Conservation (phyloP, 345 rosid genomes). For the Salix dunnii region DNA sequence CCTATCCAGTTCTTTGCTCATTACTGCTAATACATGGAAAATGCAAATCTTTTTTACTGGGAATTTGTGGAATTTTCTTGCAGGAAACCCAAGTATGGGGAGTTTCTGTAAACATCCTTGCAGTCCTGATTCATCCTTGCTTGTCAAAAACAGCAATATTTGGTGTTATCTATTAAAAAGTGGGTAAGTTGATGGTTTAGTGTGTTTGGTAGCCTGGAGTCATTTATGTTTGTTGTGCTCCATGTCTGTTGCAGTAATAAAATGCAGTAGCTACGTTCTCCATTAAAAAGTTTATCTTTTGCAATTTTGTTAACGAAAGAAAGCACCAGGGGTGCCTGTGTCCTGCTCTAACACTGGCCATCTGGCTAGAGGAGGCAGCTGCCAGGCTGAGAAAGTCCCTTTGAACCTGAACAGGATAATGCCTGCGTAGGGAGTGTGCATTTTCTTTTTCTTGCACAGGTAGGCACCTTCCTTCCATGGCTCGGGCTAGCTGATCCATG, state of each 20-base stretch:
- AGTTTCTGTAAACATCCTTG: not conserved
- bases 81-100: slow-evolving; percentile 24
- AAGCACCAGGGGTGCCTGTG: slow-evolving; percentile 99
- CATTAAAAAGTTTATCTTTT: not conserved
- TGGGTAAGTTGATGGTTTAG: slow-evolving; percentile 62
- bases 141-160: slow-evolving; percentile 4
- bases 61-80: not conserved
- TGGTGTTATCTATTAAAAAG: slow-evolving; percentile 22
- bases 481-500: slow-evolving; percentile 32
- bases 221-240: slow-evolving; percentile 30
- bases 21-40: not conserved
- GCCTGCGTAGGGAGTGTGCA: slow-evolving; percentile 99
- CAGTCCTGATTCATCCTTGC: slow-evolving; percentile 9
- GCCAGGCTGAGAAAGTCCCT: slow-evolving; percentile 99
- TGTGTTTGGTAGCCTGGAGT: slow-evolving; percentile 32
- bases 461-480: slow-evolving; percentile 32
- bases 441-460: slow-evolving; percentile 50
- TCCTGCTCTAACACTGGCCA: slow-evolving; percentile 38
- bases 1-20: not conserved
- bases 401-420: slow-evolving; percentile 99
- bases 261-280: slow-evolving; percentile 13
- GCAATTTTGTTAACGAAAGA: slow-evolving; percentile 47
- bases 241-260: slow-evolving; percentile 33
- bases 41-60: not conserved
- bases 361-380: slow-evolving; percentile 29